Percentiles rank a stretch among this genome's conserved stretches.
Conservation (phyloP, 164 flowering plant genomes). For the Houttuynia cordata region DNA sequence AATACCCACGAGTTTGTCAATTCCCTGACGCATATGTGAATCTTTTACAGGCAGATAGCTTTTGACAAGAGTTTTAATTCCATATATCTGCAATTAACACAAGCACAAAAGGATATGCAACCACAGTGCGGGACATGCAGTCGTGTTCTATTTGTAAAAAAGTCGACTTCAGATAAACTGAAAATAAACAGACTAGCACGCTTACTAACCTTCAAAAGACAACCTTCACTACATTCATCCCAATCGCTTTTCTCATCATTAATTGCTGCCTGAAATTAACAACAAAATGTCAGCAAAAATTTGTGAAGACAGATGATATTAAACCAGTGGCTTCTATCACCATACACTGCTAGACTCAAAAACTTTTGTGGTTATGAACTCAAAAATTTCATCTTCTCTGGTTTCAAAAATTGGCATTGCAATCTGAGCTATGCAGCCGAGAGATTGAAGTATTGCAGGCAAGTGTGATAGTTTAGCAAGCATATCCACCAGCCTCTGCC, state of each 20-base stretch:
- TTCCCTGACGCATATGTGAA: conserved; percentile 73
- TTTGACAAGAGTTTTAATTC: conserved; percentile 75
- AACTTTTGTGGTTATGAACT: conserved; percentile 54
- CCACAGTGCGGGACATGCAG: neutral
- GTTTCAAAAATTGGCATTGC: conserved; percentile 98
- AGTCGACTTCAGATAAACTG: neutral
- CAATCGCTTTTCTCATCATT: conserved; percentile 31
- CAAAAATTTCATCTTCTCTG: conserved; percentile 73
- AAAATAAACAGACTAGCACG: conserved; percentile 8
- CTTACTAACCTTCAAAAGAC: conserved; percentile 69
- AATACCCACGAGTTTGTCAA: conserved; percentile 49
- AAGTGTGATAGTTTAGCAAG: conserved; percentile 66
- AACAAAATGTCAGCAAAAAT: conserved; percentile 1
- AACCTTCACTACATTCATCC: conserved; percentile 82
- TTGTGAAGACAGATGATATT: neutral
- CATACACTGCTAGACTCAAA: conserved; percentile 51
- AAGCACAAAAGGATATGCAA: neutral
- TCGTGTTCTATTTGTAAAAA: neutral
- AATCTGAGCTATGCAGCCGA: conserved; percentile 93
- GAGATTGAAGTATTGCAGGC: conserved; percentile 86
- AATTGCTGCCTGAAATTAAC: conserved; percentile 39
- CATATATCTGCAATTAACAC: conserved; percentile 51
- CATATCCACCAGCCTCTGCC: conserved; percentile 93
- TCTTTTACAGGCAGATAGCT: conserved; percentile 92
- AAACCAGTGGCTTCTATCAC: neutral